Evolutionary conservation across 108 stramenopile species (phyloP).

Genomic region (Discostella stelligeroides): DNA sequence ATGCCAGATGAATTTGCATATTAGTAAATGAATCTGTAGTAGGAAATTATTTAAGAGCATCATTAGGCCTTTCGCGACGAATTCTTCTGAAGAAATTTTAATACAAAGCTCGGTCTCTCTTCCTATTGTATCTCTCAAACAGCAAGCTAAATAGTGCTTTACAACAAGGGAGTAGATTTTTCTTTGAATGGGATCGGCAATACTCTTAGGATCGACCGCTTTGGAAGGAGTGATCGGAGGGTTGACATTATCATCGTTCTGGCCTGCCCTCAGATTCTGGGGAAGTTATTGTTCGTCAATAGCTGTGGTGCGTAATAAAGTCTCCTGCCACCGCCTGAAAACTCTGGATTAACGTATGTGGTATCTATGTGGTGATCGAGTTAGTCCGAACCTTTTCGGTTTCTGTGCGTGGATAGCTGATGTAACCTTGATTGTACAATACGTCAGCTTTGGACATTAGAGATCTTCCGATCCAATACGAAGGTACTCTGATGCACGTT

Average conservation of each 20-base stretch:
- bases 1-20: no score
- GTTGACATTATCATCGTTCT: constrained; percentile 96
- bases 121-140: constrained; percentile 93
- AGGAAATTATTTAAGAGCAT: no score
- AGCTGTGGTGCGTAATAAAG: constrained; percentile 68
- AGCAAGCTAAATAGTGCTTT: constrained; percentile 98
- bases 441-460: constrained; percentile 96
- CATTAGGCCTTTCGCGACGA: constrained; percentile 88
- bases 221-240: constrained; percentile 98
- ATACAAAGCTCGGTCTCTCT: constrained; percentile 84
- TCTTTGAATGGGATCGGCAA: constrained; percentile 70
- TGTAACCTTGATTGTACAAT: constrained; percentile 91
- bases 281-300: constrained; percentile 66
- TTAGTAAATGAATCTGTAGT: no score
- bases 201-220: constrained; percentile 81
- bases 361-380: constrained; percentile 89
- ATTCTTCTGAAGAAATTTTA: constrained; percentile 87
- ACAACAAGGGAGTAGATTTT: constrained; percentile 90
- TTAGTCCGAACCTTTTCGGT: constrained; percentile 92
- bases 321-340: constrained; percentile 62
- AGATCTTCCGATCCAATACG: constrained; percentile 86
- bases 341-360: constrained; percentile 70
- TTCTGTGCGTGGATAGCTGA: constrained; percentile 98
- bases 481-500: constrained; percentile 88
- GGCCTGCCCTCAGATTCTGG: constrained; percentile 82